Percentiles rank a stretch among this genome's conserved stretches.
phyloP scores from a whole-genome alignment of 2,329 filamentous ascomycete genomes.

The Colletotrichum ledebouriae region DNA sequence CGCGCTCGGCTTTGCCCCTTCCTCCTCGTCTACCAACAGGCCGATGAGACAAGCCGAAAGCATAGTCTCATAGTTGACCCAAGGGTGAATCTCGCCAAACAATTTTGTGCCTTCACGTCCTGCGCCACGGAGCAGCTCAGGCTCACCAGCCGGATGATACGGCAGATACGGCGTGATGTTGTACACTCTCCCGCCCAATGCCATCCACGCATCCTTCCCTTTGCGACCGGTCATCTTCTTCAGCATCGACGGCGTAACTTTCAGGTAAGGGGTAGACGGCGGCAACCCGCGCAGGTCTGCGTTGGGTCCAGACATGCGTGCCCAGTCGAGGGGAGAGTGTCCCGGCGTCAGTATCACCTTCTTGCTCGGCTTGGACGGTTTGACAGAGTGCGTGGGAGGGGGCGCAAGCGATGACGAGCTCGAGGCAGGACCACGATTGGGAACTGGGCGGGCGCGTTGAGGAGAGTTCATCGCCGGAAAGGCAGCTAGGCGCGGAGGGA shows the following conservation, averaged over 20 bases:
- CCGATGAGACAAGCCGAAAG: conserved; percentile 73
- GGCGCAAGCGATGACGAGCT: conserved; percentile 60
- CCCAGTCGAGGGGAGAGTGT: conserved; percentile 97
- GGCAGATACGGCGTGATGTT: conserved; percentile 91
- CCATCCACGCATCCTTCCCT: conserved; percentile 91
- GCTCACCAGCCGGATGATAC: conserved; percentile 90
- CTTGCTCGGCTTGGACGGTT: conserved; percentile 69
- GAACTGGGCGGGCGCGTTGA: conserved; percentile 47
- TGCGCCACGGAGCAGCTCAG: conserved; percentile 76
- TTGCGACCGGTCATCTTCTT: conserved; percentile 84
- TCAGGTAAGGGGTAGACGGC: conserved; percentile 67
- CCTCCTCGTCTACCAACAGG: conserved; percentile 71
- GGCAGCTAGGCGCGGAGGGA: conserved; percentile 40
- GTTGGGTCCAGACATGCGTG: conserved; percentile 75
- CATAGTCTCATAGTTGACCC: conserved; percentile 82
- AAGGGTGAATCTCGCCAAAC: conserved; percentile 77
- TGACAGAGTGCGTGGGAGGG: conserved; percentile 66
- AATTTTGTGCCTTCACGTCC: conserved; percentile 72
- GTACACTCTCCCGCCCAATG: conserved; percentile 90
- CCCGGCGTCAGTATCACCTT: conserved; percentile 90
- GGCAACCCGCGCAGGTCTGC: conserved; percentile 77
- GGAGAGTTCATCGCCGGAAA: conserved; percentile 44
- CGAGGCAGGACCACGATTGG: conserved; percentile 54
- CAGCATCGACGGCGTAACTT: conserved; percentile 86
- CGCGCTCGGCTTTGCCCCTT: conserved; percentile 55